Evolutionary conservation across 2,329 filamentous ascomycete species (phyloP).

Genomic region (Paraconiothyrium sp.): DNA sequence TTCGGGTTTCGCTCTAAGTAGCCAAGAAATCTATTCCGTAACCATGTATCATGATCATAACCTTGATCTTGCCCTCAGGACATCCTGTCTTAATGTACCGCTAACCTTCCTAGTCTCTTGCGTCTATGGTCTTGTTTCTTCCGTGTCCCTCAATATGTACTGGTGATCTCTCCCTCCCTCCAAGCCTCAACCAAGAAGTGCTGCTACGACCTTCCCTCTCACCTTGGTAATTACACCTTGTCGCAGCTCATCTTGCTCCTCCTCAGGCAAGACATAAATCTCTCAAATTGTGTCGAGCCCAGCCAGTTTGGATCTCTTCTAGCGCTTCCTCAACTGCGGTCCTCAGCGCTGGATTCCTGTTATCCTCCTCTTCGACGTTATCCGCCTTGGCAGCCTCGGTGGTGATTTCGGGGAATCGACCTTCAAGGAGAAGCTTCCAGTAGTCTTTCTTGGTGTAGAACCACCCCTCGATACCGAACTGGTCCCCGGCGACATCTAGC

Average conservation of each 20-base stretch:
- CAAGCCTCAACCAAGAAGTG: not conserved
- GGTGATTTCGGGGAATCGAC: not conserved
- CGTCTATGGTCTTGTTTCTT: too few species aligned
- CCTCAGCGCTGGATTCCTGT: not conserved
- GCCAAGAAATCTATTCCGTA: too few species aligned
- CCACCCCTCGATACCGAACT: constrained; percentile 12
- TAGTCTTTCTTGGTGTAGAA: not conserved
- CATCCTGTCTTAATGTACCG: too few species aligned
- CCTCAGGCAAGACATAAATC: not conserved
- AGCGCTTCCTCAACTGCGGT: not conserved
- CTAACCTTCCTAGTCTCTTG: too few species aligned
- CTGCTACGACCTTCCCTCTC: not conserved
- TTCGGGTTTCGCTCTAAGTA: too few species aligned
- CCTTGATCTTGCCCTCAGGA: too few species aligned
- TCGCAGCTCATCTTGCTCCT: not conserved
- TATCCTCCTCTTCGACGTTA: not conserved
- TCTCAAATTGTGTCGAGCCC: not conserved
- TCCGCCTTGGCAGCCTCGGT: not conserved
- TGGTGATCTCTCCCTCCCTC: too few species aligned
- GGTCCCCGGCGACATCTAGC: constrained; percentile 3
- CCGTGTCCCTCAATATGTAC: too few species aligned
- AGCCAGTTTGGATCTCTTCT: not conserved
- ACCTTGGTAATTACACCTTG: not conserved
- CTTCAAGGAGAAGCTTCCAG: not conserved
- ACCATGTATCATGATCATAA: too few species aligned